A percentile compares a stretch with the other conserved stretches of the same genome.
Conservation (phyloP, 2,329 filamentous ascomycete species). For the Bipolaris bicolor region DNA sequence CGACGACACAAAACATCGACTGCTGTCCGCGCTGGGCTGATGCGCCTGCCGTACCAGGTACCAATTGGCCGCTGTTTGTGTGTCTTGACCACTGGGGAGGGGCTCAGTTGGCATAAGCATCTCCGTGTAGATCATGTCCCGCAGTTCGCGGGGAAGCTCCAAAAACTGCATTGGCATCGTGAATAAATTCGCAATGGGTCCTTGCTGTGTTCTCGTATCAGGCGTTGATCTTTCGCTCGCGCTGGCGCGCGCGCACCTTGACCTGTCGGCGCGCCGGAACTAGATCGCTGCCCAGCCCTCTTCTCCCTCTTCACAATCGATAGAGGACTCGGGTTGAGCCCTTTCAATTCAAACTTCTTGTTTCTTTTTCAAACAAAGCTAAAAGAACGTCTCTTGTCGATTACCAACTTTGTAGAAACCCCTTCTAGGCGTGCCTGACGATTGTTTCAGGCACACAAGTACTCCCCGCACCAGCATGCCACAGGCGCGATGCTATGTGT, state of each 20-base stretch:
- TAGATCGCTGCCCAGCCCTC: neutral
- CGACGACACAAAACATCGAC: constrained; percentile 35
- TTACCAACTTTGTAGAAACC: neutral
- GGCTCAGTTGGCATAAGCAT: constrained; percentile 33
- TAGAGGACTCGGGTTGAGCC: neutral
- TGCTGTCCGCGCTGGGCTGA: constrained; percentile 28
- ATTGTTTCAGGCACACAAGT: constrained; percentile 12
- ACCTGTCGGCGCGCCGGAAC: neutral
- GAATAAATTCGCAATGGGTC: neutral
- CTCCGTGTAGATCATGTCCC: constrained; percentile 43
- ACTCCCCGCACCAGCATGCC: constrained; percentile 4
- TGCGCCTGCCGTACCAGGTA: constrained; percentile 23
- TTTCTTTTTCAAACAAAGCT: neutral
- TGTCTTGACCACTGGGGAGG: constrained; percentile 26
- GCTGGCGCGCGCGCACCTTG: neutral
- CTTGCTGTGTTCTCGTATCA: neutral
- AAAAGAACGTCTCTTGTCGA: too few species aligned
- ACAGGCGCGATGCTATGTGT: constrained; percentile 5
- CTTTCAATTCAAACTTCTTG: neutral
- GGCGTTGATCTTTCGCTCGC: neutral
- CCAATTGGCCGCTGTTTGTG: constrained; percentile 25
- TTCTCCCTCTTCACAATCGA: neutral
- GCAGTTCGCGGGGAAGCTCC: constrained; percentile 40
- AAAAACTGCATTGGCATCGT: constrained; percentile 40
- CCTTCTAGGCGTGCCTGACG: constrained; percentile 7